Base-by-base conservation (phyloP, 768 basidiomycete species). In the Kwoniella dendrophila region DNA sequence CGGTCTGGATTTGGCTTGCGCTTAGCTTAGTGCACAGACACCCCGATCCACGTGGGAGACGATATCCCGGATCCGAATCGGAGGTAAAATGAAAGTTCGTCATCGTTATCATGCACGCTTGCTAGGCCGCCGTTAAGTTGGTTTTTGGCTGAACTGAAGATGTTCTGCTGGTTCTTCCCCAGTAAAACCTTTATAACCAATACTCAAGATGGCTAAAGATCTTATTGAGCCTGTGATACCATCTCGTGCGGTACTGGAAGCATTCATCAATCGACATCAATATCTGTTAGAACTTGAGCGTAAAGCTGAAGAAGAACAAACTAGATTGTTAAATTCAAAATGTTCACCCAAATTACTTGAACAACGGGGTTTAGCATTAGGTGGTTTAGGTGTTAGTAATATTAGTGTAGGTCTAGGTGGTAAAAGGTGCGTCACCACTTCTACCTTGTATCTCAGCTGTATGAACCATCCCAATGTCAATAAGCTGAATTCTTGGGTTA, bases 341-440 rank as follows among this genome's bases (percentile, higher is more conserved):
- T 92, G 90, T 71, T 85, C 88, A 1, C 87, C 88, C 0, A 90
- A 87, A 66, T 81, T 93, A 8, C 83, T 98, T n/a, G 92, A 95
- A 76, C 87, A 89, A 67, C 88, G 88, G 59, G 94, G 94, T 2
- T 82, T 98, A 10, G 87, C 90, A 0, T 77, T 96, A 1, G 84
- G 84, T 29, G 87, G 87, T 45, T 82, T 97, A 4, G 86, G 89
- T 1, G 80, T 91, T 1, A 83, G 85, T 0, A 83, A 84, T 26
- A 82, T 92, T n/a, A 86, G 84, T 52, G 84, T 96, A 18, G 95
- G 94, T 2, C 83, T 97, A 3, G 94, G 92, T 27, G 94, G 93
- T 27, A 94, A 93, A 82, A 93, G 87, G 92, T 95, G 77, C 74
- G 77, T 52, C 33, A 2, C 12, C 1, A 4, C 18, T 29, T 49